Evolutionary conservation across 2,329 filamentous ascomycete genomes (phyloP), one percentile per base, ranked within the genome.

Genomic region (Cladosporium sp.): DNA sequence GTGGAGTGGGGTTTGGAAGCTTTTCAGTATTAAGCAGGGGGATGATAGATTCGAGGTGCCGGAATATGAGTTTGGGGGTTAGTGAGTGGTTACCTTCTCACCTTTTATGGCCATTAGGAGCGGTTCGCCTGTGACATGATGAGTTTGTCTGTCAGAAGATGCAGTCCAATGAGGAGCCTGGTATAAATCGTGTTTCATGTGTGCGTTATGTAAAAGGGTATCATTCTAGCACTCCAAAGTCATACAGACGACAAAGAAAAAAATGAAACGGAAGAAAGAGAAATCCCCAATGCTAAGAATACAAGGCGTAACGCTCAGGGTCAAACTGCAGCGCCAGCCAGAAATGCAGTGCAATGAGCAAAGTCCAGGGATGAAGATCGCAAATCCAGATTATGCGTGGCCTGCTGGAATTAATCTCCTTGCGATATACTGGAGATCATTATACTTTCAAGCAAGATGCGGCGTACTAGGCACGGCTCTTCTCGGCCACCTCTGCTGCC

Each of bases 401-500:
- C 3, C 2, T 7, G 40, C 40, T 46, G n/a, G 11, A 3, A 6
- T 46, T 7, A 11, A 44, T 44, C 6, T 7, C 37, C 7, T 18
- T 44, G 37, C 37, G 5, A 46, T 12, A n/a, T 46, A 46, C 40
- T 21, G 2, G n/a, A n/a, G 14, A 31, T 4, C 6, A 55, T 55
- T 23, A 55, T 29, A n/a, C 40, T 46, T 33, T 33, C 28, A n/a
- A 33, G 31, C 52, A 33, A 33, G 29, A 29, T 6, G 52, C 52
- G 26, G 16, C 28, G 33, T 55, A 40, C 61, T 63, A 63, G 23
- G 50, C 49, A 28, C 61, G 50, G 37, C 61, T 66, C 69, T 72
- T 75, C 60, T 71, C 68, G 11, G 70, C 70, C 62, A 75, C 67
- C 67, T 78, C 76, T 55, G 75, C 73, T 3, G 70, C 70, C 78